Base-by-base conservation (phyloP, 225 moss, liverwort and hornwort genomes). In the Asterella californica region DNA sequence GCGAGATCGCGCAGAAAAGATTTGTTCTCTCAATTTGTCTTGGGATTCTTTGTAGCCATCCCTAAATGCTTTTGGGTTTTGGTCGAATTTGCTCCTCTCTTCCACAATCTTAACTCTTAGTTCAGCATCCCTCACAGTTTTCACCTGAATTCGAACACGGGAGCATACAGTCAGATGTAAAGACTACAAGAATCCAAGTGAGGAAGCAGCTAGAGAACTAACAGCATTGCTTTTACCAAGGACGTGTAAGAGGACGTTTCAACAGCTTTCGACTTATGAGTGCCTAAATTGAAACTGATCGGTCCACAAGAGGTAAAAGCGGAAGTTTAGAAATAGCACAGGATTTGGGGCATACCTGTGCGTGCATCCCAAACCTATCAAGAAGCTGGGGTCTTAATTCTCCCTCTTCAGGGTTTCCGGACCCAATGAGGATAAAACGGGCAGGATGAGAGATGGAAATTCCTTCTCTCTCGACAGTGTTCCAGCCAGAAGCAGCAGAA, bases 401-500 rank as follows among this genome's bases (percentile, higher is more conserved):
- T 62, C 96, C 92, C 75, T 96, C 93, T 82, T 96, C 91, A 3
- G 91, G 92, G 60, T 91, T 94, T 24, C 96, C 91, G 1, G 93
- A 94, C 10, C 92, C 92, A 54, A 96, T 96, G 5, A 93, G 83
- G 36, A 96, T 93, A 42, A 96, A 93, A 27, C 92, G 80, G 0
- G 93, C 91, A 33, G 91, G 93, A 66, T 93, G 92, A 15, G 93
- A 93, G 45, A 92, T 93, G 0, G 92, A 93, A 72, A 91, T 96
- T 48, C 93, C 93, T 86, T 93, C 92, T 67, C 96, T 85, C 82
- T 96, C 91, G 32, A 96, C 92, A 14, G 91, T 92, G 72, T 94
- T 96, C 94, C 96, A 94, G 21, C 92, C 94, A 38, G 93, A 93
- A 4, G 92, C 96, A 0, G 96, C 92, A 25, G 93, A 89, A 79